Base-by-base conservation (phyloP, 495 filamentous ascomycete genomes). In the Aspergillus nanangensis region DNA sequence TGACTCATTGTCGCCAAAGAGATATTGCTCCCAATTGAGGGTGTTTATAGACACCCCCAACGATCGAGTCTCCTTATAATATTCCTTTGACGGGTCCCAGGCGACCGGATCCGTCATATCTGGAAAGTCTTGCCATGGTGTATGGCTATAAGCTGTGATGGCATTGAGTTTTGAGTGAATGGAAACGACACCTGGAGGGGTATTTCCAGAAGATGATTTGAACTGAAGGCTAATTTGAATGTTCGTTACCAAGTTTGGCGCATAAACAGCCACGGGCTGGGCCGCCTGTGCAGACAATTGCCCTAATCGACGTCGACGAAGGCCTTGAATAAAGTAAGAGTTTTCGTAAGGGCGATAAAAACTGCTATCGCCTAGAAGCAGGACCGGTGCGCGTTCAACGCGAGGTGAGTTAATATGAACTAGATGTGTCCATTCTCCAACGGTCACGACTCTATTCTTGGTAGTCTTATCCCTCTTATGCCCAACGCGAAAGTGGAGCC, bases 151-250 rank as follows among this genome's bases (percentile, higher is more conserved):
- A 17, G 31, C 20, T 5, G 38, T 48, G 4, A 42, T 8, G 7
- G 45, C 45, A n/a, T 20, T 41, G 7, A 48, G 20, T 20, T 36
- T 15, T 14, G 27, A 19, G 13, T 42, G 38, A 17, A 8, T 13
- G 1, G 45, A 42, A 1, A 48, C 3, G 13, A 36, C 13, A 2
- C 31, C 38, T 10, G 36, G 19, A 20, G 29, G 29, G 9, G 13
- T 14, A 8, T n/a, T 3, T 22, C 34, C 11, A 21, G 22, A 18
- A 1, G 38, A 20, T 20, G 2, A n/a, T n/a, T n/a, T 33, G 22
- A 41, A 48, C n/a, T 48, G 38, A 5, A 48, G 24, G 29, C 38
- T 13, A 21, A 48, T 29, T 24, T 10, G 31, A 15, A 42, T 19
- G 1, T 14, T 22, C n/a, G 15, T 37, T 13, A 17, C n/a, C 8